Conservation (phyloP, 129 eudicot genomes). For the Heracleum sosnowskyi region DNA sequence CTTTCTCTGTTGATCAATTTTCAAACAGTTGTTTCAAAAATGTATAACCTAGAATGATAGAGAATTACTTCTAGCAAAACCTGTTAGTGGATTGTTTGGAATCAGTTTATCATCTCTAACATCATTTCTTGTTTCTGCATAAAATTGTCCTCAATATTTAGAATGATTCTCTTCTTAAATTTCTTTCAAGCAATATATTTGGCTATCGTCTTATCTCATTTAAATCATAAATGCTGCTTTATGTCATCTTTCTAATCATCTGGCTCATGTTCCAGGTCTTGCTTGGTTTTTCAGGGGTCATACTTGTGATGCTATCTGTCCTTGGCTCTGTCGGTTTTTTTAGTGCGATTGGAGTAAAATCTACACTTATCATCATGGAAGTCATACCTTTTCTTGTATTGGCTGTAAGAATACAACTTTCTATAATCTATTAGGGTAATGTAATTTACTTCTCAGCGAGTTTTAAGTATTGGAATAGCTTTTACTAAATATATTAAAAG, state of each 20-base stretch:
- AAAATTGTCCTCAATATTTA: neutral
- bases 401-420: slow-evolving; percentile 61
- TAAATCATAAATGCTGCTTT: neutral
- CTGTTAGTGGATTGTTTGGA: neutral
- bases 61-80: neutral
- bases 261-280: slow-evolving; percentile 51
- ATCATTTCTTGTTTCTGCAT: neutral
- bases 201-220: no score
- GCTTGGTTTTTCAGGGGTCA: slow-evolving; percentile 93
- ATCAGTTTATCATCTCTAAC: neutral
- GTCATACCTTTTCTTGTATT: slow-evolving; percentile 99
- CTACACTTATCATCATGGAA: slow-evolving; percentile 99
- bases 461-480: neutral
- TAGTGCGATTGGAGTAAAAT: slow-evolving; percentile 94
- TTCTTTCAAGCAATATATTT: neutral
- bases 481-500: neutral
- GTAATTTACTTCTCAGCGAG: neutral
- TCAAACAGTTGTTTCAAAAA: neutral
- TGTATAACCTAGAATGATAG: neutral
- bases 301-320: slow-evolving; percentile 91
- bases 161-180: neutral
- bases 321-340: slow-evolving; percentile 96
- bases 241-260: neutral
- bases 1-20: neutral
- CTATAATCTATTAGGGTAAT: neutral